Evolutionary conservation across 2,329 filamentous ascomycete species (phyloP), one percentile per base, ranked within the genome.

Genomic region (Chrysoporthe cubensis): DNA sequence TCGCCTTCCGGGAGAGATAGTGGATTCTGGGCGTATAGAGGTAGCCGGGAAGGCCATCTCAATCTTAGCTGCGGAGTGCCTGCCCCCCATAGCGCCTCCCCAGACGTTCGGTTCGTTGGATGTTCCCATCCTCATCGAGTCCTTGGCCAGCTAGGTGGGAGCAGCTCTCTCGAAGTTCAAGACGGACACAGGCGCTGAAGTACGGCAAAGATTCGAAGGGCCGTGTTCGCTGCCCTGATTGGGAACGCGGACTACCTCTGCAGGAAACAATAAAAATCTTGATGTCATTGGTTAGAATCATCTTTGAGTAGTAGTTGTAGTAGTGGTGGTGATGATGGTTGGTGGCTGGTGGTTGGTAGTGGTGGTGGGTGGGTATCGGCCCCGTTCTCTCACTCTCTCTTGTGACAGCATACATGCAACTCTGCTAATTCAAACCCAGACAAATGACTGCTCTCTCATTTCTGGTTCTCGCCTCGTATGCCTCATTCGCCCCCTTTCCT

Each of bases 361-460:
- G 32, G 34, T n/a, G 44, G 16, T 11, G 50, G 18, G 32, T 37
- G 21, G 37, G 9, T 37, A 26, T 40, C 43, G 42, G 34, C 62
- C 65, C 68, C 46, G 37, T 65, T 34, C 42, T 21, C 58, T 62
- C 40, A 62, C 21, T 18, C 42, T 21, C 44, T 32, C 44, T 43
- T 48, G 13, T 54, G 56, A 56, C 60, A 61, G 60, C 60, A 50
- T 64, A 64, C 60, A 69, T 66, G 64, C 42, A 52, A 54, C 50
- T 63, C 26, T 14, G 54, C 32, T 40, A 57, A 40, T n/a, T 8
- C 13, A 40, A 9, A n/a, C 54, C 54, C 54, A 40, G 54, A 57
- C 6, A 40, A 57, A 42, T 42, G 34, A 42, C 1, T 40, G 34
- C 32, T 42, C 21, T 44, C n/a, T 60, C 42, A 26, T 16, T 26